Evolutionary conservation across 805 yeast genomes (phyloP).

Genomic region (Wickerhamomyces alni): DNA sequence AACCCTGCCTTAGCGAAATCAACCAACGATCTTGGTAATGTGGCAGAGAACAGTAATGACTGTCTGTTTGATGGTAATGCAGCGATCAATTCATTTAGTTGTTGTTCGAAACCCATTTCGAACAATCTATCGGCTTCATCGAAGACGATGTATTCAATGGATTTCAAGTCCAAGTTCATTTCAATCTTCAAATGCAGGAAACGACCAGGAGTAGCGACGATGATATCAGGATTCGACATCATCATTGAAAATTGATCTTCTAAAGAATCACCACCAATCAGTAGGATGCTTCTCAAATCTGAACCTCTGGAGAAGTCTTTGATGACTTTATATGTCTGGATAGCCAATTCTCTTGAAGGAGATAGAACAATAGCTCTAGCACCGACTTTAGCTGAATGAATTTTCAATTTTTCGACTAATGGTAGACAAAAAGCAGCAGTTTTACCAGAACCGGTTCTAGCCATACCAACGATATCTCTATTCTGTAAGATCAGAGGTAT

Average conservation of each 20-base stretch:
- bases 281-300: constrained; percentile 69
- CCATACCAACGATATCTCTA: constrained; percentile 98
- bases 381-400: constrained; percentile 84
- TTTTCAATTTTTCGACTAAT: constrained; percentile 74
- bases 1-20: constrained; percentile 98
- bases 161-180: constrained; percentile 79
- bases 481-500: constrained; percentile 84
- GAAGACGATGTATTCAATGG: constrained; percentile 86
- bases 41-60: constrained; percentile 88
- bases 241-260: constrained; percentile 92
- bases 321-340: constrained; percentile 84
- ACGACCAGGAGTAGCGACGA: constrained; percentile 97
- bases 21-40: constrained; percentile 85
- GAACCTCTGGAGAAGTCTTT: constrained; percentile 84
- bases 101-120: constrained; percentile 95
- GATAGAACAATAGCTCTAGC: constrained; percentile 83
- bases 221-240: constrained; percentile 91
- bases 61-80: constrained; percentile 80
- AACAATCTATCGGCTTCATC: constrained; percentile 97
- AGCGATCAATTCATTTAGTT: constrained; percentile 81
- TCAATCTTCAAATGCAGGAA: constrained; percentile 93
- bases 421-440: constrained; percentile 97
- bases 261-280: constrained; percentile 98
- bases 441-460: constrained; percentile 98
- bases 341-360: constrained; percentile 94